Percentiles rank a stretch among this genome's conserved stretches.
Conservation (phyloP, 2,329 filamentous ascomycete genomes). For the Shiraia sp. region DNA sequence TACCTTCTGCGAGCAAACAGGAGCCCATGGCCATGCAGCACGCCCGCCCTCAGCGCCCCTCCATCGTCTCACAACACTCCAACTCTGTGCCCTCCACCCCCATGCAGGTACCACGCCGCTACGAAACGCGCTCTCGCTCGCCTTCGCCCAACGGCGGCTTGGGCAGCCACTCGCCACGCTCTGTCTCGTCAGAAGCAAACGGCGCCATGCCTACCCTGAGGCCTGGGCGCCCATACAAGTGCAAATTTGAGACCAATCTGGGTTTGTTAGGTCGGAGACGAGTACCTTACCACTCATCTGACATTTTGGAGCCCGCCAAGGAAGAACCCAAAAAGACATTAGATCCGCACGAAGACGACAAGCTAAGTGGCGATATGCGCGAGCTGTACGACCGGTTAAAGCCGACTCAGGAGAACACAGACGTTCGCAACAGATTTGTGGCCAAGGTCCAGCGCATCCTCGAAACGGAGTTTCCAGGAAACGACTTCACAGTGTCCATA, state of each 20-base stretch:
- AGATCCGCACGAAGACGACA: constrained; percentile 46
- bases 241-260: constrained; percentile 87
- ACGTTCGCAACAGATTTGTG: constrained; percentile 75
- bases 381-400: constrained; percentile 83
- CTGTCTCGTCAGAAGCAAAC: constrained; percentile 87
- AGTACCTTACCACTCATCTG: constrained; percentile 91
- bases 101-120: constrained; percentile 82
- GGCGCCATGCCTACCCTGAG: constrained; percentile 70
- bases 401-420: constrained; percentile 78
- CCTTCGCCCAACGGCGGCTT: constrained; percentile 77
- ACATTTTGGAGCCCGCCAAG: constrained; percentile 73
- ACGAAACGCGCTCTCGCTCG: constrained; percentile 74
- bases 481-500: constrained; percentile 85
- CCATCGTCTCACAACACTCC: constrained; percentile 68
- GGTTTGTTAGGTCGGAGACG: constrained; percentile 74
- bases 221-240: constrained; percentile 63
- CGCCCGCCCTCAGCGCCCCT: constrained; percentile 48
- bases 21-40: constrained; percentile 22
- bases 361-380: constrained; percentile 79
- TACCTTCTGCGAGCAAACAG: constrained; percentile 27
- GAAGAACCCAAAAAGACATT: constrained; percentile 64
- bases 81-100: constrained; percentile 93
- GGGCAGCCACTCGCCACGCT: constrained; percentile 83
- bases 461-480: constrained; percentile 88
- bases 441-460: constrained; percentile 85